Conservation (phyloP, 2,329 filamentous ascomycete genomes). For the Beauveria pseudobassiana region DNA sequence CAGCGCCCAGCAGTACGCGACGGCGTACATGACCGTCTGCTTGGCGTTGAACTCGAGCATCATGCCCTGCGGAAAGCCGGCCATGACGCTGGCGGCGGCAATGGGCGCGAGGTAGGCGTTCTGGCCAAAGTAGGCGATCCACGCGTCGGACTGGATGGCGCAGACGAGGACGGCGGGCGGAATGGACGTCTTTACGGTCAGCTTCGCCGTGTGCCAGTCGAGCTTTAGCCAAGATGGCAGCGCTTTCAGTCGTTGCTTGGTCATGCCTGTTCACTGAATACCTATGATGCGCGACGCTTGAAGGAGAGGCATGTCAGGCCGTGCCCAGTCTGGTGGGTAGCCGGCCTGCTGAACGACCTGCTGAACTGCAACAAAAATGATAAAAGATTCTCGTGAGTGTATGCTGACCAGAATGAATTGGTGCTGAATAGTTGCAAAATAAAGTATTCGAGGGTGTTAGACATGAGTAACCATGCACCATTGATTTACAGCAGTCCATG, state of each 20-base stretch:
- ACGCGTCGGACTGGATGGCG: constrained; percentile 7
- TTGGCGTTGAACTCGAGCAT: constrained; percentile 3
- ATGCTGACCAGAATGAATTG: not conserved
- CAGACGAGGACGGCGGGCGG: constrained; percentile 10
- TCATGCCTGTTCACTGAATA: not conserved
- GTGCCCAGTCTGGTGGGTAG: not conserved
- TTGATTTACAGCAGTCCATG: not conserved
- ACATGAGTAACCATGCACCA: not conserved
- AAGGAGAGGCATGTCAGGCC: not conserved
- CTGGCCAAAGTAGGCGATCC: constrained; percentile 6
- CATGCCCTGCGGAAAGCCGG: constrained; percentile 6
- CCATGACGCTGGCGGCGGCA: constrained; percentile 4
- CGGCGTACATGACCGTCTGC: not conserved
- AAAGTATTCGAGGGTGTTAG: not conserved
- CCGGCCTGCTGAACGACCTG: no score
- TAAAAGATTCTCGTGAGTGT: no score
- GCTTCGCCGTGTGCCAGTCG: constrained; percentile 4
- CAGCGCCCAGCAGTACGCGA: constrained; percentile 10
- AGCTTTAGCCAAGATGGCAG: not conserved
- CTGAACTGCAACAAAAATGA: not conserved
- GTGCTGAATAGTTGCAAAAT: not conserved
- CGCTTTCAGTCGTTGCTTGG: constrained; percentile 11
- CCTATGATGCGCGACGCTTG: no score
- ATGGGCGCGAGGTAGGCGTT: constrained; percentile 10
- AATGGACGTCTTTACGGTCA: constrained; percentile 3